Evolutionary conservation across 1,139 yeast genomes (phyloP), one percentile per base, ranked within the genome.

Genomic region (Pichia sp.): DNA sequence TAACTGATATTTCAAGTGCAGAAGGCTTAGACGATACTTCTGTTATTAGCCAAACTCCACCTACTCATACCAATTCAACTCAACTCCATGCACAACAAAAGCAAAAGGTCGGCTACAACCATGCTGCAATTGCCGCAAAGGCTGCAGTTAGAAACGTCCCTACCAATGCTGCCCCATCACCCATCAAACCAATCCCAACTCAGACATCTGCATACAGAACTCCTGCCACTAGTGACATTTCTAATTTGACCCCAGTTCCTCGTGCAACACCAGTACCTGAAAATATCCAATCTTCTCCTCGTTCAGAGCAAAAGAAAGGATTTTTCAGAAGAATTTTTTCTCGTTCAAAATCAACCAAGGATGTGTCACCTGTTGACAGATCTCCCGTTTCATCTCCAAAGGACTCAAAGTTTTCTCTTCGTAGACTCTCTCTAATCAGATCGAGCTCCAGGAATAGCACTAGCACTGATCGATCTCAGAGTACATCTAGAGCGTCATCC

Each of bases 291-390:
- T 36, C 40, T 36, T 36, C 40, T 36, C 40, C 31, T 42, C 26
- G 15, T 13, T 45, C 29, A 10, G 50, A 47, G 11, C 40, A 40
- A 26, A 54, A 54, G 44, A 34, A 45, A 29, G 54, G 57, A 4
- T 54, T 54, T 30, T 49, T 54, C 16, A 54, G 30, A 45, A 29
- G 49, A 5, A 29, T 54, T 6, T 54, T 54, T 45, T 51, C 57
- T 32, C 43, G 49, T 34, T 54, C 57, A 2, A 51, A 48, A 15
- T 40, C 47, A 7, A 23, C 19, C 8, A 47, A 30, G 15, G 3
- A 26, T 13, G 10, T 32, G 32, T 23, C 36, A 8, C 23, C 42
- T n/a, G n/a, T 8, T 10, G 19, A 43, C 7, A n/a, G 16, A 8
- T 11, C 48, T 10, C 5, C 30, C 29, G 10, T 19, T 26, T n/a